Evolutionary conservation across 2,329 filamentous ascomycete species (phyloP).

Genomic region (Fusarium floridanum): DNA sequence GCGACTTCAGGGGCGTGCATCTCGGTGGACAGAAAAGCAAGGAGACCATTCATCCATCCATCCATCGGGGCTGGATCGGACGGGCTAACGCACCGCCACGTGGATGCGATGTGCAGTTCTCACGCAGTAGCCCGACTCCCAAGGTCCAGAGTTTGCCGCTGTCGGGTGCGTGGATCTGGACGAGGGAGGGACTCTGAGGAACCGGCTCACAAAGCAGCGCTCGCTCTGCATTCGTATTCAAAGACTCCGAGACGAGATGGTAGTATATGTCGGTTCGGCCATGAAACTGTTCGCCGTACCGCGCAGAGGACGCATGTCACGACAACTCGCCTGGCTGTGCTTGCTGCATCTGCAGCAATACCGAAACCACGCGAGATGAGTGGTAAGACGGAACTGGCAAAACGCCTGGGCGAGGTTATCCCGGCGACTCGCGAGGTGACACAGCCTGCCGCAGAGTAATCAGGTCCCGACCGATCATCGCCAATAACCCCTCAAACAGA

Average conservation of each 20-base stretch:
- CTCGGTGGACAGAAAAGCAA: conserved; percentile 28
- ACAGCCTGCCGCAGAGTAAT: conserved; percentile 15
- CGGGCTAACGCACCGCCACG: conserved; percentile 39
- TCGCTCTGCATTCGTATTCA: not conserved
- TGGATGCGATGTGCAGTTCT: conserved; percentile 34
- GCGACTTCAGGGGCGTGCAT: conserved; percentile 27
- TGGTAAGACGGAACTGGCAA: conserved; percentile 16
- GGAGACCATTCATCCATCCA: conserved; percentile 16
- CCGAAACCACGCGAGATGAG: conserved; percentile 32
- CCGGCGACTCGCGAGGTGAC: conserved; percentile 27
- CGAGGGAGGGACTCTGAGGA: conserved; percentile 10
- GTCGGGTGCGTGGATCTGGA: conserved; percentile 16
- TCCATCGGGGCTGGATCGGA: conserved; percentile 25
- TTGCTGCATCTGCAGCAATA: conserved; percentile 30
- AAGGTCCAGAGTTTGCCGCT: not conserved
- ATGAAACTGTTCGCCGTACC: conserved; percentile 11
- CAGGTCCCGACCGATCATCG: conserved; percentile 26
- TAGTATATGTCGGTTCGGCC: not conserved
- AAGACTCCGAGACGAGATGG: not conserved
- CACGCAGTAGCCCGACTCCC: not conserved
- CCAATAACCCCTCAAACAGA: conserved; percentile 19
- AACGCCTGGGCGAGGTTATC: conserved; percentile 14
- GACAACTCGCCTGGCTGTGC: conserved; percentile 25
- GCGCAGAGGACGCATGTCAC: conserved; percentile 27
- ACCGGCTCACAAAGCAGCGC: conserved; percentile 13